These are phyloP conservation scores for Backusella westeae DNA, from an alignment of 192 early-diverging fungal genomes.

Conservation along the genomic window DNA sequence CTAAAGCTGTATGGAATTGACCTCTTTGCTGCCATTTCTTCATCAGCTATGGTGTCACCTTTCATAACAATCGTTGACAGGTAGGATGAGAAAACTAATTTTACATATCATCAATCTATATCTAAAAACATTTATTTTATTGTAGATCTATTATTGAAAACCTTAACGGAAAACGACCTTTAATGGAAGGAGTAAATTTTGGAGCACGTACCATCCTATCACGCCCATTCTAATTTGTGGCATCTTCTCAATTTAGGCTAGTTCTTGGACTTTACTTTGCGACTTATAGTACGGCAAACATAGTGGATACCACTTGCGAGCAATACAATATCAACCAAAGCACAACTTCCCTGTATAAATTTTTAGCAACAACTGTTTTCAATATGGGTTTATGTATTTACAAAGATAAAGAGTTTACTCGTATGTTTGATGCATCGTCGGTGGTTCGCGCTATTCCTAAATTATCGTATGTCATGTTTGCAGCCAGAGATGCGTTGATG, in stretches of 20 bases:
- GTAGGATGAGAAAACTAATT: conserved; percentile 19
- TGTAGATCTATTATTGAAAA: conserved; percentile 48
- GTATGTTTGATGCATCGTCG: conserved; percentile 40
- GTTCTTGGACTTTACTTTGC: conserved; percentile 36
- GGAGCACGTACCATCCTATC: conserved; percentile 26
- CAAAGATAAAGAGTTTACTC: conserved; percentile 45
- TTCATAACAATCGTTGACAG: conserved; percentile 48
- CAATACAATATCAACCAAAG: background rate
- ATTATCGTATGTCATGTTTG: conserved; percentile 36
- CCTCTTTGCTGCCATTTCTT: conserved; percentile 28
- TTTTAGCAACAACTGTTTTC: conserved; percentile 31
- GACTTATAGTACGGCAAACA: conserved; percentile 42
- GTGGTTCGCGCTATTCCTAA: conserved; percentile 21
- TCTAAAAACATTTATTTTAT: background rate
- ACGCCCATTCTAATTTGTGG: conserved; percentile 31
- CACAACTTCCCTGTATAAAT: conserved; percentile 30
- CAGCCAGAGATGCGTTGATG: conserved; percentile 37
- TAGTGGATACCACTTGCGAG: conserved; percentile 37
- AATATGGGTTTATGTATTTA: conserved; percentile 44
- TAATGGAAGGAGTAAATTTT: conserved; percentile 27
- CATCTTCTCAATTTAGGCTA: conserved; percentile 25
- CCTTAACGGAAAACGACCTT: conserved; percentile 34
- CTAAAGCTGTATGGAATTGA: conserved; percentile 29
- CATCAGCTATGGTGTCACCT: conserved; percentile 40
- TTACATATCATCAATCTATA: background rate